Evolutionary conservation across 495 filamentous ascomycete species (phyloP).

Genomic region (Penicillium argentinense): DNA sequence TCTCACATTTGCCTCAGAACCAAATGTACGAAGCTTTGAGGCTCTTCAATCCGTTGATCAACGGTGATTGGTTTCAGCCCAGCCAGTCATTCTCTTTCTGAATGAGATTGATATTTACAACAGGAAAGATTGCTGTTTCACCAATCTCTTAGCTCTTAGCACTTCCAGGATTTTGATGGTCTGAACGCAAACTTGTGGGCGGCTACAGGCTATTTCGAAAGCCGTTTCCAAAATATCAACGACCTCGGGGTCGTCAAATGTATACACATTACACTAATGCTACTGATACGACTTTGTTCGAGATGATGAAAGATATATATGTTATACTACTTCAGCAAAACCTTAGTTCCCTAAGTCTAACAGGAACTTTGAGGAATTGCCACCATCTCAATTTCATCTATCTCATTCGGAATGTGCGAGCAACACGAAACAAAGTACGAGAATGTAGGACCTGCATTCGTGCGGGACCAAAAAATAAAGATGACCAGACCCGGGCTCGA

Average conservation of each 20-base stretch:
- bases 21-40: neutral
- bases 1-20: neutral
- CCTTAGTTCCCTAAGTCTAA: too few relatives aligned
- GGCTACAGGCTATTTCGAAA: neutral
- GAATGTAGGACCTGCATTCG: too few relatives aligned
- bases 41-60: neutral
- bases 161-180: neutral
- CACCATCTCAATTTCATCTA: too few relatives aligned
- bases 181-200: neutral
- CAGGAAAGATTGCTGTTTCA: neutral
- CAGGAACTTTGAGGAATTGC: too few relatives aligned
- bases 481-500: too few relatives aligned
- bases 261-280: neutral
- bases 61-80: neutral
- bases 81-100: neutral
- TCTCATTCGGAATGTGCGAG: too few relatives aligned
- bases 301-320: too few relatives aligned
- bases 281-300: neutral
- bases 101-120: neutral
- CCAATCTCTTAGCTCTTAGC: neutral
- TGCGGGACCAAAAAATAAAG: too few relatives aligned
- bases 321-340: too few relatives aligned
- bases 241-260: neutral
- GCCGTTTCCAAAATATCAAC: neutral
- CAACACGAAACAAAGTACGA: too few relatives aligned